phyloP scores from a whole-genome alignment of 495 filamentous ascomycete species.

The Bryoglossum gracile region DNA sequence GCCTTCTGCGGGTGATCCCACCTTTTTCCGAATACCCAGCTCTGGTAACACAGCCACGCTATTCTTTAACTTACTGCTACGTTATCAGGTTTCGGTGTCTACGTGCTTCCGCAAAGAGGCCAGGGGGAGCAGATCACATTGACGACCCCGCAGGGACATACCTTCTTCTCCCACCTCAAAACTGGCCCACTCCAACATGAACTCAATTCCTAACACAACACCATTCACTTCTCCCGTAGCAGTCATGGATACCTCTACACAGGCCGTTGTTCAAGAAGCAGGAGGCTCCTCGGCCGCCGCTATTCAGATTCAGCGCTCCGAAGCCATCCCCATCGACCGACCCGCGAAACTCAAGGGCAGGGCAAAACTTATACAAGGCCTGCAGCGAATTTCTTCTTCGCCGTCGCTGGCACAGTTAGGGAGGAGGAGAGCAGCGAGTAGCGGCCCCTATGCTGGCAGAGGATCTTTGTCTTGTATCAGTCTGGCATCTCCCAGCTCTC shows the following conservation, averaged over 20 bases:
- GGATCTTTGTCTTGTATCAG: constrained; percentile 76
- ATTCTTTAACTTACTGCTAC: too few species aligned
- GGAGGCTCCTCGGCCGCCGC: background rate
- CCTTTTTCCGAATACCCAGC: too few species aligned
- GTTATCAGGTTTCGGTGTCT: too few species aligned
- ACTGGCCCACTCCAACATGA: too few species aligned
- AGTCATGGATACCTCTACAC: constrained; percentile 20
- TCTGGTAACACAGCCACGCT: too few species aligned
- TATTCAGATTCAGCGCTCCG: constrained; percentile 20
- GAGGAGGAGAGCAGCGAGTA: constrained; percentile 56
- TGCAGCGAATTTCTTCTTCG: constrained; percentile 86
- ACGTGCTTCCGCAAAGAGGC: too few species aligned
- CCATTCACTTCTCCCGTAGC: background rate
- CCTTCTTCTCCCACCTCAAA: too few species aligned
- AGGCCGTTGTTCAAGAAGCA: constrained; percentile 14
- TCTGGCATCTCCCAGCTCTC: constrained; percentile 45
- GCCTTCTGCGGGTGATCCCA: too few species aligned
- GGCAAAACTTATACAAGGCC: constrained; percentile 64
- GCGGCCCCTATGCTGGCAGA: constrained; percentile 51
- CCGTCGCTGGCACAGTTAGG: constrained; percentile 62
- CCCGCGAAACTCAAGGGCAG: constrained; percentile 63
- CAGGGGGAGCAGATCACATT: too few species aligned
- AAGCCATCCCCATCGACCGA: constrained; percentile 34
- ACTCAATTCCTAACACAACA: too few species aligned
- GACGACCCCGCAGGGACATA: too few species aligned